A percentile compares a stretch with the other conserved stretches of the same genome.
Conservation (phyloP, 176 grass and related monocot genomes). For the Oryza punctata region DNA sequence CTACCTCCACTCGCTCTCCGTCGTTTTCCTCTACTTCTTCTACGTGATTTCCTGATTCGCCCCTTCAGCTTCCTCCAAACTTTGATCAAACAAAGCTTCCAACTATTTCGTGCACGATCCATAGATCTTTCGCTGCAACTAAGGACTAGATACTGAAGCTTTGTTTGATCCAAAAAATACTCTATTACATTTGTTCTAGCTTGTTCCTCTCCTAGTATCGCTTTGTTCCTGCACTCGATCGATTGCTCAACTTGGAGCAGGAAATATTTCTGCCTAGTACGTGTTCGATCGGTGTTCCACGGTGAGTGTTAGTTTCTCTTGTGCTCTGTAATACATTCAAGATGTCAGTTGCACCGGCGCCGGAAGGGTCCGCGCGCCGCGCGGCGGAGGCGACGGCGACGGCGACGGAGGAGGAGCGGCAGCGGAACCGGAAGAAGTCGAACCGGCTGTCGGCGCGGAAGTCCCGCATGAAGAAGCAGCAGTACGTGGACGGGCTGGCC, state of each 20-base stretch:
- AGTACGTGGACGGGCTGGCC: slow-evolving; percentile 46
- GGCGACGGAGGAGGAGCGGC: slow-evolving; percentile 72
- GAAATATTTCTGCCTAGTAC: background rate
- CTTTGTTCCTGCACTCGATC: background rate
- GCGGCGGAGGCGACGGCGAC: slow-evolving; percentile 1
- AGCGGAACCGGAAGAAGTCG: slow-evolving; percentile 74
- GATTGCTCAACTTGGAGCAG: slow-evolving; percentile 2
- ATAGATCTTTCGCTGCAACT: background rate
- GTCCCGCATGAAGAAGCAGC: slow-evolving; percentile 73
- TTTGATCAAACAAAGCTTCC: slow-evolving; percentile 38
- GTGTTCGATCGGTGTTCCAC: background rate
- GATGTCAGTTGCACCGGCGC: slow-evolving; percentile 17
- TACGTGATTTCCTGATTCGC: slow-evolving; percentile 79
- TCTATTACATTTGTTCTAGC: slow-evolving; percentile 27
- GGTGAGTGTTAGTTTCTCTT: background rate
- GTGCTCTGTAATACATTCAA: background rate
- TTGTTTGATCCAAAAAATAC: slow-evolving; percentile 31
- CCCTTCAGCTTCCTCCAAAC: background rate
- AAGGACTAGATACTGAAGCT: background rate
- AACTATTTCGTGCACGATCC: background rate
- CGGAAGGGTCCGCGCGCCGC: background rate
- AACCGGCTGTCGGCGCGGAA: slow-evolving; percentile 81
- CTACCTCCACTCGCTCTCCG: slow-evolving; percentile 91
- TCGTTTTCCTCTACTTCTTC: slow-evolving; percentile 90
- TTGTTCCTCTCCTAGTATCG: slow-evolving; percentile 1